Conservation (phyloP, 2,329 filamentous ascomycete species). For the Fusarium multiceps region DNA sequence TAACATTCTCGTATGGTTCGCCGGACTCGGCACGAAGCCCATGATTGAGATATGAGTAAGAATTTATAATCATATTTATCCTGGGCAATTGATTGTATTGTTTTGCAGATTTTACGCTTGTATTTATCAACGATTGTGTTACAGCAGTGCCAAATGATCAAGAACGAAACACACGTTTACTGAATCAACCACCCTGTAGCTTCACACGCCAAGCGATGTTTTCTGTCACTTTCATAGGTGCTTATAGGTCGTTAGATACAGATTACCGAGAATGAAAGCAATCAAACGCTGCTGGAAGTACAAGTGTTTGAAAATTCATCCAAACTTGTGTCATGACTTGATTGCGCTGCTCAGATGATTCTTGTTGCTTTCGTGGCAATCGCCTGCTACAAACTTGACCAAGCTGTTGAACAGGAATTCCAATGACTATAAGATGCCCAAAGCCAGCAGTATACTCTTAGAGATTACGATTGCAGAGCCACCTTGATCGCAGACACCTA, state of each 20-base stretch:
- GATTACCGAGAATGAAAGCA: no score
- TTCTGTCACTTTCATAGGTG: not conserved
- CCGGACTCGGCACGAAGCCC: not conserved
- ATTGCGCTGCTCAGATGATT: not conserved
- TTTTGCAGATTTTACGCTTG: not conserved
- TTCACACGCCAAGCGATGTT: not conserved
- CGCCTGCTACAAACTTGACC: conserved; percentile 12
- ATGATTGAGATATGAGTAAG: not conserved
- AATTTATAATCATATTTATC: not conserved
- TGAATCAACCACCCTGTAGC: not conserved
- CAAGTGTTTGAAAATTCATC: not conserved
- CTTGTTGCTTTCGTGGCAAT: not conserved
- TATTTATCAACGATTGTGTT: no score
- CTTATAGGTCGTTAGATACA: no score
- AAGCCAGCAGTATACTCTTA: not conserved
- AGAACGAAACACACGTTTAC: no score
- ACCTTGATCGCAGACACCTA: not conserved
- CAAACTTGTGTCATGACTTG: not conserved
- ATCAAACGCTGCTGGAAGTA: not conserved
- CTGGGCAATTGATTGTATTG: not conserved
- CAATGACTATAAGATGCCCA: conserved; percentile 14
- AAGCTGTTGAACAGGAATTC: not conserved
- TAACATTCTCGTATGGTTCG: conserved; percentile 2
- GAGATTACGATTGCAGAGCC: not conserved
- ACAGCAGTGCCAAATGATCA: not conserved